Percentiles rank a stretch among this genome's conserved stretches.
Conservation (phyloP, 1,284 basidiomycete species). For the Moesziomyces globuligerus region DNA sequence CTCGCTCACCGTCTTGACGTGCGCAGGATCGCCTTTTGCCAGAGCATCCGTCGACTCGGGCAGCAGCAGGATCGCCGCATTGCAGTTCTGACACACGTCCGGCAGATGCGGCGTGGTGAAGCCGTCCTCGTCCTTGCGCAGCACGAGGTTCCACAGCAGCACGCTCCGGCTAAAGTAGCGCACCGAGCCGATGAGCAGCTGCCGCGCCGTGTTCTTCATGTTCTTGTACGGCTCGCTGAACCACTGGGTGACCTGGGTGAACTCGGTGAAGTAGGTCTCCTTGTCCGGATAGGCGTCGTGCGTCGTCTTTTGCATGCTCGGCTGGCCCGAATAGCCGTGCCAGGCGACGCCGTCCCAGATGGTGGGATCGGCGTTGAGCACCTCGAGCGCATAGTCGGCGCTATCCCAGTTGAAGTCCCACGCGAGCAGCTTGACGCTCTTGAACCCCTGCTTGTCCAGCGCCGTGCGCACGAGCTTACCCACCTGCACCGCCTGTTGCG, state of each 20-base stretch:
- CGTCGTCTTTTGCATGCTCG: constrained; percentile 25
- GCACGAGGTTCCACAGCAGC: constrained; percentile 52
- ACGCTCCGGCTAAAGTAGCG: constrained; percentile 27
- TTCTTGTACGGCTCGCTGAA: constrained; percentile 55
- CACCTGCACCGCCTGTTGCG: constrained; percentile 23
- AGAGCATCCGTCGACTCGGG: constrained; percentile 26
- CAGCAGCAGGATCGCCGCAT: constrained; percentile 45
- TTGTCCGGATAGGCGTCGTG: constrained; percentile 42
- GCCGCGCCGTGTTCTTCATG: constrained; percentile 39
- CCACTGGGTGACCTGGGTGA: constrained; percentile 49
- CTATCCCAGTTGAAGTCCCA: constrained; percentile 56
- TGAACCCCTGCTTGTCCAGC: constrained; percentile 32
- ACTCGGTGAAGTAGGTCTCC: constrained; percentile 47
- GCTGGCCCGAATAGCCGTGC: constrained; percentile 54
- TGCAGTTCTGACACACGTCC: constrained; percentile 48
- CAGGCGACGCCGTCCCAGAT: constrained; percentile 45
- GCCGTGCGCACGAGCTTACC: constrained; percentile 21
- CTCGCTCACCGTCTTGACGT: constrained; percentile 17
- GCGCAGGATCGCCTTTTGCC: constrained; percentile 10
- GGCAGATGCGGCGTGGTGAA: constrained; percentile 52
- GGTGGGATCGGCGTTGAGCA: constrained; percentile 33
- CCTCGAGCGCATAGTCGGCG: constrained; percentile 21
- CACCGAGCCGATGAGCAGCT: constrained; percentile 47
- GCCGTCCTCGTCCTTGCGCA: constrained; percentile 49
- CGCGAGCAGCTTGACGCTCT: constrained; percentile 21